These are phyloP conservation scores for Sphaceloma murrayae DNA, from an alignment of 2,329 filamentous ascomycete genomes.

Conservation along the genomic window DNA sequence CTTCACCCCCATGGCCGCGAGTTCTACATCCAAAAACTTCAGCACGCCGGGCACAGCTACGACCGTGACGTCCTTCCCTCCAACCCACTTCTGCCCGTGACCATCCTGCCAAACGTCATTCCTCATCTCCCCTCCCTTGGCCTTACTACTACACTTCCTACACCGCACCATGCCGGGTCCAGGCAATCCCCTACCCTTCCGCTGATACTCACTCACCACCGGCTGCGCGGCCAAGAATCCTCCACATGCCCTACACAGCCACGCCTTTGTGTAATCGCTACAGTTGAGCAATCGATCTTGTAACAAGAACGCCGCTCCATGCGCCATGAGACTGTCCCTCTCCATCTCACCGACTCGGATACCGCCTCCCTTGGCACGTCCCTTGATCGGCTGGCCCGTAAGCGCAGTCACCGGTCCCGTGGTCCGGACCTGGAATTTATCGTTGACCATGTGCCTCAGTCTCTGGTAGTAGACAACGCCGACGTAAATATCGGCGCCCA, in stretches of 20 bases:
- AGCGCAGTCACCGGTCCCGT: conserved; percentile 84
- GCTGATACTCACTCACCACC: conserved; percentile 45
- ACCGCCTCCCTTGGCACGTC: conserved; percentile 89
- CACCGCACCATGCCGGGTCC: conserved; percentile 26
- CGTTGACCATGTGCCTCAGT: conserved; percentile 98
- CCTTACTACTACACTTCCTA: conserved; percentile 29
- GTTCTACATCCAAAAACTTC: conserved; percentile 86
- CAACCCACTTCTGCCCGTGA: conserved; percentile 70
- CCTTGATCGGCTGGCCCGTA: conserved; percentile 95
- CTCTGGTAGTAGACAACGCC: conserved; percentile 98
- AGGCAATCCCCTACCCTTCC: conserved; percentile 22
- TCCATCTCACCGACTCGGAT: conserved; percentile 99
- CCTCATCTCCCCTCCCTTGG: conserved; percentile 24
- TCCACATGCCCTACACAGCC: conserved; percentile 82
- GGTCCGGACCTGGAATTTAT: conserved; percentile 96
- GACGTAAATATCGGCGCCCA: conserved; percentile 90
- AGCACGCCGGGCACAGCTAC: conserved; percentile 89
- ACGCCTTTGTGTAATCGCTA: conserved; percentile 81
- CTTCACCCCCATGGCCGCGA: conserved; percentile 92
- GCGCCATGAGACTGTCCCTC: conserved; percentile 84
- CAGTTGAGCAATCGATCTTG: conserved; percentile 97
- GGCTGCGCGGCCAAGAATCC: conserved; percentile 84
- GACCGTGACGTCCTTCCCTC: conserved; percentile 81
- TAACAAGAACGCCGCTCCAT: conserved; percentile 87
- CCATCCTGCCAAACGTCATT: conserved; percentile 82